Base-by-base conservation (phyloP, 2,329 filamentous ascomycete genomes). In the Penicillium paneum region DNA sequence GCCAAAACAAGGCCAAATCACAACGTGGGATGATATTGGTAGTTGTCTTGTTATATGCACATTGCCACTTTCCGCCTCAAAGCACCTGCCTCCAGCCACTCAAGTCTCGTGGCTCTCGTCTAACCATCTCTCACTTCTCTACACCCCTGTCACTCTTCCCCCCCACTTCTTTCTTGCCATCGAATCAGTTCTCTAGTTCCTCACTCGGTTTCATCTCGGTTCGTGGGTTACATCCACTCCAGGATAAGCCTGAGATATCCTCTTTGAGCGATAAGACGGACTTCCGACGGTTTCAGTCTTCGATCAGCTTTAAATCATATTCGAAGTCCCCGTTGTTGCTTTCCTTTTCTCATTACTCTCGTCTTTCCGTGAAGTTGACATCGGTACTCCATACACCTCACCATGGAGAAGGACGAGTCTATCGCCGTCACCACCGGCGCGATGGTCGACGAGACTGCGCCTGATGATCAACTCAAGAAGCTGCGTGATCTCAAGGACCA, bases 401-500 rank as follows among this genome's bases (percentile, higher is more conserved):
- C 15, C 31, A 62, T 63, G 61, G 61, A 62, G 58, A 63, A 61
- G 42, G 38, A 50, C 24, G 58, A 67, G 42, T 58, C 65, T 44
- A 52, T 66, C 55, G 63, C 63, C 42, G 46, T 61, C 11, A 60
- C 62, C 53, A 49, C 56, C 19, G 54, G 56, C 42, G 50, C 54
- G 19, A 52, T 45, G 52, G 55, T 58, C 41, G 61, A 67, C 17
- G 64, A 64, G 44, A 60, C 55, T 15, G 63, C 59, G 4, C 55
- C 64, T 3, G 61, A 58, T 41, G 67, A 67, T 29, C 64, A 65
- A 3, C 49, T 66, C n/a, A 44, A 52, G 5, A 64, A 71, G 38
- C 76, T 87, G 52, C 79, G 78, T 64, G 76, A 81, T 52, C 81
- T 86, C 65, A 81, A 84, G 64, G 79, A 80, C 63, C 78, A 81